These are phyloP conservation scores for Caloboletus firmus DNA, from an alignment of 1,284 basidiomycete genomes.

Conservation along the genomic window DNA sequence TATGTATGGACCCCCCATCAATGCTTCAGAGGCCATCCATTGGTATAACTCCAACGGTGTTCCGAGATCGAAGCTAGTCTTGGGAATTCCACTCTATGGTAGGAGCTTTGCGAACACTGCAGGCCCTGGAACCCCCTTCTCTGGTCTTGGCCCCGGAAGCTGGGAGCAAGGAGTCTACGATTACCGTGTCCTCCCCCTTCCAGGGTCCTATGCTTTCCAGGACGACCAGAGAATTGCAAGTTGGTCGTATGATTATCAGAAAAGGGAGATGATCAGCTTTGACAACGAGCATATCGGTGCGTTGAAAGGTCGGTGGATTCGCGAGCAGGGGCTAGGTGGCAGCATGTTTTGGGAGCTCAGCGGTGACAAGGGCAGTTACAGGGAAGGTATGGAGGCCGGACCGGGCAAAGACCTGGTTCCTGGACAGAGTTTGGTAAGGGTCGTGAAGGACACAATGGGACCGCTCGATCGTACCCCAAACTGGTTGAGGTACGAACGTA, in stretches of 20 bases:
- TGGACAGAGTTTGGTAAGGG: constrained; percentile 61
- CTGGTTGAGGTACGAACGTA: constrained; percentile 71
- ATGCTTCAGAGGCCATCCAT: constrained; percentile 66
- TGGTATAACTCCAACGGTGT: constrained; percentile 79
- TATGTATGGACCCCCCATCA: constrained; percentile 68
- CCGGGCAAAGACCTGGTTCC: constrained; percentile 60
- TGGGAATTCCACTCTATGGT: constrained; percentile 91
- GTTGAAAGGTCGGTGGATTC: constrained; percentile 78
- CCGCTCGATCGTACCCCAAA: constrained; percentile 63
- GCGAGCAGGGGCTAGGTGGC: constrained; percentile 66
- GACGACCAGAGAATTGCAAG: constrained; percentile 64
- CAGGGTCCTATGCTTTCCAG: constrained; percentile 59
- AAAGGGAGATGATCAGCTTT: constrained; percentile 77
- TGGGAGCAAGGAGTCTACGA: constrained; percentile 85
- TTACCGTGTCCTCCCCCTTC: constrained; percentile 74
- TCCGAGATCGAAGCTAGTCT: constrained; percentile 74
- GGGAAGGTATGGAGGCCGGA: constrained; percentile 71
- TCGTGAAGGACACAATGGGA: constrained; percentile 77
- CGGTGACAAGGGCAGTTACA: constrained; percentile 67
- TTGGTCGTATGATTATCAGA: constrained; percentile 71
- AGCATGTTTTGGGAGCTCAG: constrained; percentile 89
- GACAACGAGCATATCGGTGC: constrained; percentile 69
- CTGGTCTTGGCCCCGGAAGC: constrained; percentile 70
- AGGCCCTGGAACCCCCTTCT: constrained; percentile 79
- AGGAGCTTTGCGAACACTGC: constrained; percentile 86